These are phyloP conservation scores for Pythium volutum DNA, from an alignment of 352 stramenopile genomes.

Conservation along the genomic window DNA sequence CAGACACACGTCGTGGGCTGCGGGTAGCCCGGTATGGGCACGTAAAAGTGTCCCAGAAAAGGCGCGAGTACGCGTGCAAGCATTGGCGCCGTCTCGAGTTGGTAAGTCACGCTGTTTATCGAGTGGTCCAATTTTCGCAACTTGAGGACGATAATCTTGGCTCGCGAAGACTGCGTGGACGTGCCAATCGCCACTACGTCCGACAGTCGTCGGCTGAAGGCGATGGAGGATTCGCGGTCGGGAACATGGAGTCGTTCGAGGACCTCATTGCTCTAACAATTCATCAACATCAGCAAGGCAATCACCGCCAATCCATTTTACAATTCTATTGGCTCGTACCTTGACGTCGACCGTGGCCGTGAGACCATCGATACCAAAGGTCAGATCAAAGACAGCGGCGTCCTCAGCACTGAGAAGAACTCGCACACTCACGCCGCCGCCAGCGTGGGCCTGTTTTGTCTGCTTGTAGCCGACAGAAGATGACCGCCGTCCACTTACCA, in stretches of 20 bases:
- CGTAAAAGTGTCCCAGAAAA: slow-evolving; percentile 40
- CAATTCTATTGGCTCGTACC: slow-evolving; percentile 23
- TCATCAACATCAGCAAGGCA: neutral
- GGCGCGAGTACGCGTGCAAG: slow-evolving; percentile 40
- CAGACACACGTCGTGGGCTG: slow-evolving; percentile 48
- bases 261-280: slow-evolving; percentile 45
- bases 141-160: slow-evolving; percentile 58
- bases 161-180: slow-evolving; percentile 46
- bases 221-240: slow-evolving; percentile 30
- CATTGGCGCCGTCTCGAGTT: slow-evolving; percentile 38
- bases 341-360: slow-evolving; percentile 58
- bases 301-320: neutral
- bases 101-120: slow-evolving; percentile 42
- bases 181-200: slow-evolving; percentile 55
- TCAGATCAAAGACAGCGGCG: slow-evolving; percentile 48
- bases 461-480: neutral
- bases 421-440: slow-evolving; percentile 32
- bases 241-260: slow-evolving; percentile 38
- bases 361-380: slow-evolving; percentile 66
- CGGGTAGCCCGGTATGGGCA: slow-evolving; percentile 28
- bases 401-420: slow-evolving; percentile 67
- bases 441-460: neutral
- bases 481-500: slow-evolving; percentile 15
- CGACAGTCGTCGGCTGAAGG: slow-evolving; percentile 42
- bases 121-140: slow-evolving; percentile 30